Conservation (phyloP, 495 filamentous ascomycete species). For the Penicillium flavigenum region DNA sequence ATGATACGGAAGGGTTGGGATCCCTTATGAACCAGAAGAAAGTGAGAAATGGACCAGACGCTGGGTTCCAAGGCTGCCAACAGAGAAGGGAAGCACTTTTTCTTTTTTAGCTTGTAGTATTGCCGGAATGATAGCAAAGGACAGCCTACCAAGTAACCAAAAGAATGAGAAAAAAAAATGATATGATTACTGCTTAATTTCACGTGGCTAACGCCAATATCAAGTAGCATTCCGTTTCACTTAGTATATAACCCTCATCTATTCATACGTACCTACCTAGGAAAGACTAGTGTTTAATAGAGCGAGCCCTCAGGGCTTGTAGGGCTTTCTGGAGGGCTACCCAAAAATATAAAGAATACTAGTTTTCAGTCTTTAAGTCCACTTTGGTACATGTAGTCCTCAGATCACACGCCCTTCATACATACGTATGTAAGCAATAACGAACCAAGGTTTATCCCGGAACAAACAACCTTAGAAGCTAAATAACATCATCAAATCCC, state of each 20-base stretch:
- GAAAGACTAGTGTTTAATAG: neutral
- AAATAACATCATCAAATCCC: too few relatives aligned
- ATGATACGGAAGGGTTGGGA: neutral
- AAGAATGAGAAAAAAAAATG: neutral
- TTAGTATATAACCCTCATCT: neutral
- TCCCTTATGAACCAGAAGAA: neutral
- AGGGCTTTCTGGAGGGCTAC: too few relatives aligned
- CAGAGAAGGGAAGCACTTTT: neutral
- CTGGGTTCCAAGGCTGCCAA: neutral
- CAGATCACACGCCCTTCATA: too few relatives aligned
- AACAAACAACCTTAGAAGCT: too few relatives aligned
- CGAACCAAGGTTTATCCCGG: too few relatives aligned
- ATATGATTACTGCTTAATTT: neutral
- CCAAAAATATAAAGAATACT: too few relatives aligned
- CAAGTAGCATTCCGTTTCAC: neutral
- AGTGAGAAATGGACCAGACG: neutral
- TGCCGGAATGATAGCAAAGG: neutral
- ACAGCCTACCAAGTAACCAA: neutral
- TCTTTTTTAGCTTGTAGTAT: conserved; percentile 1
- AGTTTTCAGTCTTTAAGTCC: too few relatives aligned
- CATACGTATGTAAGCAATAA: too few relatives aligned
- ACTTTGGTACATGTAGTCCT: too few relatives aligned
- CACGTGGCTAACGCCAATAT: neutral
- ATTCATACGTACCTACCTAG: neutral
- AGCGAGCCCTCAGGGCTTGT: too few relatives aligned